Conservation (phyloP, 2,329 filamentous ascomycete genomes). For the Cordyceps militaris region DNA sequence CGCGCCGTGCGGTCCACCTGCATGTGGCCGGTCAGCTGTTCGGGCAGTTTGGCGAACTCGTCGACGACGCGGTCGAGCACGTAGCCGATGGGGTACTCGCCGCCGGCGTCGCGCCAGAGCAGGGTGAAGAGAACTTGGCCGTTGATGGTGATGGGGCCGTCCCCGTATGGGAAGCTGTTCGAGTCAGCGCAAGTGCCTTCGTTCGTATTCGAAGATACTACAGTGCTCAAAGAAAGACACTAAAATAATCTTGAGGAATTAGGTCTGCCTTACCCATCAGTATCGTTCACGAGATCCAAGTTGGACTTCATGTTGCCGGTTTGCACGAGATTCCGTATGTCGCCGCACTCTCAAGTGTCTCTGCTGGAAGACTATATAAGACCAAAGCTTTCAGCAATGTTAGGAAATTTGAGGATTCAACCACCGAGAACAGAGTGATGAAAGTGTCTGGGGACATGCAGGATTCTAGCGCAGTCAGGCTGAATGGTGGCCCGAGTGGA, state of each 20-base stretch:
- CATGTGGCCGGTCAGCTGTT: constrained; percentile 52
- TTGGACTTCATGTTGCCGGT: constrained; percentile 25
- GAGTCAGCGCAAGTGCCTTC: background rate
- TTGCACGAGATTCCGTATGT: background rate
- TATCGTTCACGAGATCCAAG: constrained; percentile 46
- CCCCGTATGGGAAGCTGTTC: constrained; percentile 68
- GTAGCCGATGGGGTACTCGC: constrained; percentile 58
- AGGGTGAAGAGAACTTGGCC: constrained; percentile 57
- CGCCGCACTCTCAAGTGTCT: too few relatives aligned
- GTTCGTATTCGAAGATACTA: background rate
- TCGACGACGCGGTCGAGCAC: constrained; percentile 45
- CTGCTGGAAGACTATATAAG: background rate
- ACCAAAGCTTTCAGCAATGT: too few relatives aligned
- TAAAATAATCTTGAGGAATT: background rate
- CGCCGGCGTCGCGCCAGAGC: constrained; percentile 55
- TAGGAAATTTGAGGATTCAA: too few relatives aligned
- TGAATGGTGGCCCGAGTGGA: background rate
- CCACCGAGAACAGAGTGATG: background rate
- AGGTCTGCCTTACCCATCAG: constrained; percentile 43
- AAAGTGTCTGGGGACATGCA: background rate
- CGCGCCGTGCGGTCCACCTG: constrained; percentile 50
- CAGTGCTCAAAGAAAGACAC: background rate
- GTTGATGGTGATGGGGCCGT: constrained; percentile 52
- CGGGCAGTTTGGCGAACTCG: constrained; percentile 41
- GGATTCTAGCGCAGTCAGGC: background rate